Evolutionary conservation across 129 eudicot genomes (phyloP), one percentile per base, ranked within the genome.

Genomic region (Chrysanthemum seticuspe): DNA sequence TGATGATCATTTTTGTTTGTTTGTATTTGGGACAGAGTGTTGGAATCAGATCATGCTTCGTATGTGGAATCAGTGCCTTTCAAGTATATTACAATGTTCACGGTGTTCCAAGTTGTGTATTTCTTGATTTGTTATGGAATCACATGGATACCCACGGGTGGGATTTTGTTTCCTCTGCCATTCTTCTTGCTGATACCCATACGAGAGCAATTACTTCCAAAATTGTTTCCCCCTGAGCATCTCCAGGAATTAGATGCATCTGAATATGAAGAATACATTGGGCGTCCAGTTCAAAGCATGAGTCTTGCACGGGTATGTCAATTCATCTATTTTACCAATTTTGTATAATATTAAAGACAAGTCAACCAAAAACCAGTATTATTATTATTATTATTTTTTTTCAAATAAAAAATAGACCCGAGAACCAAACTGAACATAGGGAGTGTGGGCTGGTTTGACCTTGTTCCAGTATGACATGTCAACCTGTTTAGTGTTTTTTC

Each of bases 91-190:
- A 81, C 82, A 10, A 18, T 55, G 67, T 92, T 92, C 36, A 92
- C 98, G 0, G 62, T 76, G 29, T 83, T 89, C 78, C 96, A 92
- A 79, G 13, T 87, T 7, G 84, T 72, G 45, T 92, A 92, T 69
- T 81, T 92, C 64, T 79, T 92, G 82, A 31, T 87, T 45, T 89
- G 96, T 74, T 92, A 87, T 13, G 98, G 98, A 36, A 76, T 92
- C 48, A 89, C 98, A 55, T 92, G 98, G 98, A 92, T 92, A 75
- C 98, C 98, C 0, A 76, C 83, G 23, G 98, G 89, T 23, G 98
- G 98, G 79, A 92, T 92, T 31, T 73, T 90, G 77, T 90, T 90
- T 62, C 97, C 97, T 3, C 50, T 90, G 71, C 97, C 90, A 5
- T 87, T 90, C 79, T 90, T 90, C 81, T 73, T 87, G 74, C 86